A percentile compares a stretch with the other conserved stretches of the same genome.
These are phyloP conservation scores for Fusarium sp. DNA, from an alignment of 2,329 filamentous ascomycete genomes.

Conservation along the genomic window DNA sequence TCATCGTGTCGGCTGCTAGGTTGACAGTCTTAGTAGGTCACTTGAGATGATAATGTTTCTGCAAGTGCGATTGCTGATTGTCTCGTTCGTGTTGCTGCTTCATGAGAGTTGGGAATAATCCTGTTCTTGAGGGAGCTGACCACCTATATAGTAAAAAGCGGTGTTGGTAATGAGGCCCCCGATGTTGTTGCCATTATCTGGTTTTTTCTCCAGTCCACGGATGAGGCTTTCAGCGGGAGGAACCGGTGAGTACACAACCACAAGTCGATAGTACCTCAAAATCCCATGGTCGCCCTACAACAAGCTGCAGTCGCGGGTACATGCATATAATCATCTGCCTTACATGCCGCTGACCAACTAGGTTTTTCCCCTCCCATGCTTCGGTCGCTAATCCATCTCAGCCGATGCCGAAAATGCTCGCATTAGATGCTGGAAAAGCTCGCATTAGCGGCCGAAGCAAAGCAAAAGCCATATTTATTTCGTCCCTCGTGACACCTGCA, in stretches of 20 bases:
- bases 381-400: background rate
- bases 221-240: background rate
- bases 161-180: conserved; percentile 2
- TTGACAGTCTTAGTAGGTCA: background rate
- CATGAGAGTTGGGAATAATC: no score
- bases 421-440: background rate
- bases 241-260: background rate
- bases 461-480: background rate
- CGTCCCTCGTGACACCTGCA: background rate
- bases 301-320: background rate
- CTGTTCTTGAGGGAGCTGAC: background rate
- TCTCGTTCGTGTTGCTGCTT: background rate
- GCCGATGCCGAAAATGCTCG: background rate
- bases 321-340: background rate
- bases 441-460: background rate
- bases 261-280: background rate
- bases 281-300: background rate
- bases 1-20: background rate
- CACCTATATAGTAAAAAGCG: background rate
- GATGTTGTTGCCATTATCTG: background rate
- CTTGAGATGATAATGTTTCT: background rate
- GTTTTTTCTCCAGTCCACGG: background rate
- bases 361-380: background rate
- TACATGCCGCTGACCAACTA: background rate
- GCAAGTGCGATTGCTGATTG: background rate